Evolutionary conservation across 805 yeast species (phyloP), one percentile per base, ranked within the genome.

Genomic region (Metschnikowia santaceciliae): DNA sequence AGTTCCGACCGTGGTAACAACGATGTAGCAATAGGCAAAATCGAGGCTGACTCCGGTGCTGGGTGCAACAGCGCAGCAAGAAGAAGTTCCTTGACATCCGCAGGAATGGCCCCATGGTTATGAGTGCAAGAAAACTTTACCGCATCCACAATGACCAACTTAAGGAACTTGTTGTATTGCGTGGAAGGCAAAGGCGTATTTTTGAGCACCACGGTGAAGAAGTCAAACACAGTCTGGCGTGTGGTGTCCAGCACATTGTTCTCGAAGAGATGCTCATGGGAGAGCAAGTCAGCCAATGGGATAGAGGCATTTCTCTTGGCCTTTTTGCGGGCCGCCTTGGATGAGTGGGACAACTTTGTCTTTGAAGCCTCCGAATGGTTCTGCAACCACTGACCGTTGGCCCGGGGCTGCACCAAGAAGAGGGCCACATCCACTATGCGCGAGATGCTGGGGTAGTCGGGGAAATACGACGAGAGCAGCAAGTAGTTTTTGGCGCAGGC

Each of bases 11-110:
- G 66, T 3, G 74, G 74, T 52, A 86, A 63, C 5, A 86, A 61
- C 2, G 73, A 68, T 11, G 81, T 66, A 1, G 86, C 84, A 51
- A 91, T 81, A 7, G 97, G 96, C 53, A 88, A 71, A 32, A 88
- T 74, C 13, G 90, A 83, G 39, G 79, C 77, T 38, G 78, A 76
- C 47, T 83, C 84, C 37, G 72, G 71, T 4, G 86, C 88, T 2
- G 96, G 96, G 62, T 78, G 81, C 38, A 88, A 58, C 2, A 88
- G 79, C n/a, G 87, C 67, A 3, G 76, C 65, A 46, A 82, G 75
- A 34, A 88, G 68, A 26, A 73, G 55, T 3, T 55, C 42, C 33
- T 53, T 57, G 22, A 83, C 62, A 20, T 74, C 75, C 37, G 32
- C 33, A 1, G 75, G 66, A 32, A 71, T 61, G 6, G 46, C 36